Evolutionary conservation across 1,284 basidiomycete species (phyloP), one percentile per base, ranked within the genome.

Genomic region (Cutaneotrichosporon cyanovorans): DNA sequence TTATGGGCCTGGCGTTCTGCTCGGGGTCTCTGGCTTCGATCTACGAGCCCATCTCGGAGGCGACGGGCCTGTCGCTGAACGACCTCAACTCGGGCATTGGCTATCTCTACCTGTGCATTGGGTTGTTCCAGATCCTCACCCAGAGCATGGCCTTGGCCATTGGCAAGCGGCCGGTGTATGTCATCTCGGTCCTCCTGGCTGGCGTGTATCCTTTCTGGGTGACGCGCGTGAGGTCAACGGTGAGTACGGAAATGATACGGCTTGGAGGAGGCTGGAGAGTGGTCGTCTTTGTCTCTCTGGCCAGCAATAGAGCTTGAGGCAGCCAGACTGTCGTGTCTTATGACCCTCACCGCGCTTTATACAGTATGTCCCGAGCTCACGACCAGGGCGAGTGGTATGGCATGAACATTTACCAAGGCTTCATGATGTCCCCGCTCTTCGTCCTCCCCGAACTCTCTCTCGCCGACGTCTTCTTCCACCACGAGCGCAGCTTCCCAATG

Each of bases 11-110:
- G 1, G 40, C 46, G 7, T 40, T 59, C 30, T 42, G 39, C 19
- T 45, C 51, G 0, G 52, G 53, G 2, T 50, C 44, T 14, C 45
- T 62, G 11, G 57, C 57, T 21, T 55, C 60, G 14, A 54, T 62
- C 41, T 60, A 57, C 31, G 50, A 31, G 8, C 60, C 42, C 4
- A 34, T 62, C 8, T 42, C 42, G 10, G 54, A 50, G 19, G 53
- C 42, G 2, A 50, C 58, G 0, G 57, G 57, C 7, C 48, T 62
- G 12, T 46, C 54, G 14, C 51, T 60, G 20, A 54, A 48, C 34
- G 50, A 60, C 25, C 48, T 63, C 42, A 60, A 61, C 42, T 40
- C 45, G 4, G 61, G 58, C 5, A 50, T 53, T 7, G 61, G 61
- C 4, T 61, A 54, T 50, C 33, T 52, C 3, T 63, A 59, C 49